phyloP scores from a whole-genome alignment of 1,284 basidiomycete genomes.

The Leccinum pseudoinsigne region DNA sequence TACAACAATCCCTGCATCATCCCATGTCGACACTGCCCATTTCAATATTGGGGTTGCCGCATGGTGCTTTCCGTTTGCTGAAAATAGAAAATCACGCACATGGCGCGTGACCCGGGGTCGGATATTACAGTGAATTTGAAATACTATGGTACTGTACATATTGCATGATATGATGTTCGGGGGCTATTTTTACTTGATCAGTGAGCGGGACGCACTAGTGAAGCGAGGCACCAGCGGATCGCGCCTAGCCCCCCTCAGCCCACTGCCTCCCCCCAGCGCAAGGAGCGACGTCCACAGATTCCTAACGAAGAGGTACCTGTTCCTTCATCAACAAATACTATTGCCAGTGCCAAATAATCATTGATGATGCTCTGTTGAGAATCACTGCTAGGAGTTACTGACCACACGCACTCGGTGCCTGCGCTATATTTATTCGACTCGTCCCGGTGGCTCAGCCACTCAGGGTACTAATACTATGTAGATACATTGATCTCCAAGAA shows the following conservation, averaged over 20 bases:
- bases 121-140: neutral
- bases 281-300: too few relatives aligned
- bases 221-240: too few relatives aligned
- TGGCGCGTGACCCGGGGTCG: neutral
- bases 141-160: neutral
- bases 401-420: neutral
- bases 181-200: neutral
- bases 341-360: too few relatives aligned
- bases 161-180: neutral
- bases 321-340: too few relatives aligned
- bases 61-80: neutral
- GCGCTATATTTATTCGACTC: neutral
- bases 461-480: too few relatives aligned
- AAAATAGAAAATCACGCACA: neutral
- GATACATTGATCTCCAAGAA: neutral
- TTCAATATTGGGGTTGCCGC: neutral
- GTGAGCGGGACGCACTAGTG: neutral
- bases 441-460: too few relatives aligned
- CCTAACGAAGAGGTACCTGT: too few relatives aligned
- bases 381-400: neutral
- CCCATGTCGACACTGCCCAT: neutral
- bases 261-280: too few relatives aligned
- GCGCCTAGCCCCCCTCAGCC: too few relatives aligned
- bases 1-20: neutral
- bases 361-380: neutral